phyloP scores from a whole-genome alignment of 768 basidiomycete species.

The Russula brevipes region DNA sequence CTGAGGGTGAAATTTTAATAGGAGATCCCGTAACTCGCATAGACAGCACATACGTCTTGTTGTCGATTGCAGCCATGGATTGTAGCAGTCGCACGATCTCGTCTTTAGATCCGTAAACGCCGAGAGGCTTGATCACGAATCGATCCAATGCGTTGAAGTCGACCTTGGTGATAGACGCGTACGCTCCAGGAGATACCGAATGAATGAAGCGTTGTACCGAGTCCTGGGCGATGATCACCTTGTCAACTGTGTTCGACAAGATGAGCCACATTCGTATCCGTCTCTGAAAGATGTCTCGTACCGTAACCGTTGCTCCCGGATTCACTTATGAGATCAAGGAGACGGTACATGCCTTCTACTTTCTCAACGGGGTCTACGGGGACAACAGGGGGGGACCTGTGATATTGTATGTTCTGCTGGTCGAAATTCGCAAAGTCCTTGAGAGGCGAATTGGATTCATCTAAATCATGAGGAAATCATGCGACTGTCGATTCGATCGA shows the following conservation, averaged over 20 bases:
- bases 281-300: slow-evolving; percentile 26
- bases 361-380: background rate
- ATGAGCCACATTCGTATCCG: background rate
- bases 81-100: slow-evolving; percentile 45
- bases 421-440: background rate
- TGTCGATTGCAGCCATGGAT: slow-evolving; percentile 35
- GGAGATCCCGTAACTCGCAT: background rate
- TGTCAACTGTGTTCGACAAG: slow-evolving; percentile 41
- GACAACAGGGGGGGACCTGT: background rate
- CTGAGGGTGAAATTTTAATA: slow-evolving; percentile 16
- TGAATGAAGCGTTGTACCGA: slow-evolving; percentile 47
- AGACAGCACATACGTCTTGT: slow-evolving; percentile 35
- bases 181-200: slow-evolving; percentile 46
- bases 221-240: slow-evolving; percentile 53
- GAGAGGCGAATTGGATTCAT: background rate
- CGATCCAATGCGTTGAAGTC: slow-evolving; percentile 51
- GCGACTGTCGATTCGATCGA: no score
- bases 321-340: slow-evolving; percentile 51
- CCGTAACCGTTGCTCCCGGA: slow-evolving; percentile 48
- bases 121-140: slow-evolving; percentile 44
- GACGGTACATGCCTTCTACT: slow-evolving; percentile 46
- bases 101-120: slow-evolving; percentile 51
- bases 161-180: slow-evolving; percentile 48
- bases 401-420: background rate
- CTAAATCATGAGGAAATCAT: background rate